phyloP scores from a whole-genome alignment of 2,329 filamentous ascomycete species.

The Arthrobotrys sinensis region DNA sequence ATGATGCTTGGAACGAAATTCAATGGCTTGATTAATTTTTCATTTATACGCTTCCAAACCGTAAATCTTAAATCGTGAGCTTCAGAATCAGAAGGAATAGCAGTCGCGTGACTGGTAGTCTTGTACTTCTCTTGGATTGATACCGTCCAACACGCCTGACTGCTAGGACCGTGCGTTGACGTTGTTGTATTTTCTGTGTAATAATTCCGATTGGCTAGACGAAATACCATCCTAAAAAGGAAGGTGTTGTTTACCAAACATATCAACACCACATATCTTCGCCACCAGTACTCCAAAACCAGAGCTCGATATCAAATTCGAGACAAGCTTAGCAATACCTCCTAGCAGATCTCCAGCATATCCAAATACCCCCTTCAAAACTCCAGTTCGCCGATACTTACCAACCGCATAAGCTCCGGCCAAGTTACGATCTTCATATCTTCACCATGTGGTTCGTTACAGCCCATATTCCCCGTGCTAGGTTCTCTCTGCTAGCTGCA shows the following conservation, averaged over 20 bases:
- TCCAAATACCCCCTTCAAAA: background rate
- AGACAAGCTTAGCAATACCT: background rate
- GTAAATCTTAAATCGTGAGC: background rate
- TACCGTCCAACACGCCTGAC: too few relatives aligned
- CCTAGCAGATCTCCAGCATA: background rate
- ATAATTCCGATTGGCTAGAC: conserved; percentile 4
- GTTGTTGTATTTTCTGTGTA: conserved; percentile 3
- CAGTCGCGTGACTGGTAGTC: too few relatives aligned
- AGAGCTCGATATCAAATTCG: background rate
- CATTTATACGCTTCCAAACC: background rate
- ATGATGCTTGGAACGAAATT: conserved; percentile 8
- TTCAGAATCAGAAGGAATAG: too few relatives aligned
- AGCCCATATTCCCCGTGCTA: background rate
- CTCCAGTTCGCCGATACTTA: background rate
- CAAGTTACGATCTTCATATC: too few relatives aligned
- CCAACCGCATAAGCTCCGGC: background rate
- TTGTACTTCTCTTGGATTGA: too few relatives aligned
- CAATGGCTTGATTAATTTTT: conserved; percentile 15
- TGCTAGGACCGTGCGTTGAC: conserved; percentile 1
- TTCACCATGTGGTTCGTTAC: conserved; percentile 39
- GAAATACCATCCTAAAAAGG: background rate
- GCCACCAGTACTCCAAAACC: background rate
- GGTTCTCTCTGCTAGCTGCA: background rate
- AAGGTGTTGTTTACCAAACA: conserved; percentile 1
- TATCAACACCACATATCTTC: conserved; percentile 6